A percentile compares a stretch with the other conserved stretches of the same genome.
These are phyloP conservation scores for Pyricularia grisea DNA, from an alignment of 2,329 filamentous ascomycete species.

Conservation along the genomic window DNA sequence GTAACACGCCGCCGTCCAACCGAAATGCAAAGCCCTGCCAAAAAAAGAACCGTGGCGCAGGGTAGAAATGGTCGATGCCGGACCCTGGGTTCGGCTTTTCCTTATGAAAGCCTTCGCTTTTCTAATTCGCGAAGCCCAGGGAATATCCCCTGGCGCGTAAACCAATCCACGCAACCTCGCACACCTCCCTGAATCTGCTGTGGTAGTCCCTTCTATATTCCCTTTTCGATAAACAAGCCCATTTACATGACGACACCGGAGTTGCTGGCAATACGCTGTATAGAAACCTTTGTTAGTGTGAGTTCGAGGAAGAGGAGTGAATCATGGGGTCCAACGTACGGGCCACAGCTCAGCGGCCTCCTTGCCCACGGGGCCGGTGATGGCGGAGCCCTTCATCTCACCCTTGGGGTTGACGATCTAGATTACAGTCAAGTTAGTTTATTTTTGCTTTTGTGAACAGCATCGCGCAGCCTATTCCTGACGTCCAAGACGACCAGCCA, in stretches of 20 bases:
- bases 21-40: slow-evolving; percentile 6
- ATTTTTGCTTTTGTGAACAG: background rate
- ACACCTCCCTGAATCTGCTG: slow-evolving; percentile 1
- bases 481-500: background rate
- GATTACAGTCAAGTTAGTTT: background rate
- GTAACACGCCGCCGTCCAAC: slow-evolving; percentile 6
- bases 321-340: slow-evolving; percentile 44
- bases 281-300: background rate
- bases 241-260: slow-evolving; percentile 99
- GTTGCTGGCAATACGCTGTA: slow-evolving; percentile 97
- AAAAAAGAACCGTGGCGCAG: slow-evolving; percentile 8
- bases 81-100: slow-evolving; percentile 1
- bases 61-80: background rate
- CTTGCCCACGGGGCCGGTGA: slow-evolving; percentile 98
- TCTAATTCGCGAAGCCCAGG: background rate
- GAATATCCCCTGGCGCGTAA: background rate
- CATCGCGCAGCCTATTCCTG: background rate
- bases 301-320: background rate
- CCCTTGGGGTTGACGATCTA: slow-evolving; percentile 99
- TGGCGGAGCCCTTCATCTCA: slow-evolving; percentile 99
- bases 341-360: slow-evolving; percentile 99
- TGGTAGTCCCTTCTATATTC: slow-evolving; percentile 4
- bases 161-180: slow-evolving; percentile 2
- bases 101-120: slow-evolving; percentile 1
- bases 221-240: slow-evolving; percentile 13